Conservation (phyloP, 164 flowering plant species). For the Liquidambar formosana region DNA sequence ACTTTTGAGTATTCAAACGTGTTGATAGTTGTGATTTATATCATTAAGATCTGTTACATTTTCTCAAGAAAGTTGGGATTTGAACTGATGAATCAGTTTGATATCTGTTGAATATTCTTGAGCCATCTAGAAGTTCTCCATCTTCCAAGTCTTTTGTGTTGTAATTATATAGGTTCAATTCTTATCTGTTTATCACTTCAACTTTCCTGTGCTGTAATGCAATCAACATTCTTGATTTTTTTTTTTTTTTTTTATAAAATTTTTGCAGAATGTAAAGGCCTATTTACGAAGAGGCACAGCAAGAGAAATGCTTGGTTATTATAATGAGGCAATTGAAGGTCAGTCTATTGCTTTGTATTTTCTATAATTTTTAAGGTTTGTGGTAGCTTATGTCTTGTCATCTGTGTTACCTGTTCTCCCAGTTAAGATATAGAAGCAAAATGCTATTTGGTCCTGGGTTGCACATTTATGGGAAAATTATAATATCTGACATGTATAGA, state of each 20-base stretch:
- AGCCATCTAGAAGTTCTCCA: not conserved
- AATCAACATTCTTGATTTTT: not conserved
- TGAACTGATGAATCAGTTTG: too few species aligned
- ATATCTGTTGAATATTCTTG: too few species aligned
- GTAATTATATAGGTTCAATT: not conserved
- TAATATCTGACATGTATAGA: not conserved
- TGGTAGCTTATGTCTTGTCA: not conserved
- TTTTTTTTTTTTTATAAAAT: not conserved
- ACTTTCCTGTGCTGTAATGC: not conserved
- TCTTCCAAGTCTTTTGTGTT: not conserved
- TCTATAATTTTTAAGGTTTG: not conserved
- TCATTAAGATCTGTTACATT: too few species aligned
- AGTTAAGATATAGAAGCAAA: too few species aligned
- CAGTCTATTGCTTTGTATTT: constrained; percentile 1
- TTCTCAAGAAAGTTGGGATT: too few species aligned
- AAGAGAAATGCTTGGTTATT: constrained; percentile 91
- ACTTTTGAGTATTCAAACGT: too few species aligned
- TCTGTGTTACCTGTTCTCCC: too few species aligned
- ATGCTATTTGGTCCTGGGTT: not conserved
- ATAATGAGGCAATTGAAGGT: constrained; percentile 94
- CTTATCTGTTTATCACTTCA: not conserved
- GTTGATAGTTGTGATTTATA: too few species aligned
- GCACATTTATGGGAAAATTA: not conserved
- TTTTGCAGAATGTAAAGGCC: constrained; percentile 83
- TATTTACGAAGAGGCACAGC: constrained; percentile 95